Conservation (phyloP, 768 basidiomycete species). For the Tulasnella sp. region DNA sequence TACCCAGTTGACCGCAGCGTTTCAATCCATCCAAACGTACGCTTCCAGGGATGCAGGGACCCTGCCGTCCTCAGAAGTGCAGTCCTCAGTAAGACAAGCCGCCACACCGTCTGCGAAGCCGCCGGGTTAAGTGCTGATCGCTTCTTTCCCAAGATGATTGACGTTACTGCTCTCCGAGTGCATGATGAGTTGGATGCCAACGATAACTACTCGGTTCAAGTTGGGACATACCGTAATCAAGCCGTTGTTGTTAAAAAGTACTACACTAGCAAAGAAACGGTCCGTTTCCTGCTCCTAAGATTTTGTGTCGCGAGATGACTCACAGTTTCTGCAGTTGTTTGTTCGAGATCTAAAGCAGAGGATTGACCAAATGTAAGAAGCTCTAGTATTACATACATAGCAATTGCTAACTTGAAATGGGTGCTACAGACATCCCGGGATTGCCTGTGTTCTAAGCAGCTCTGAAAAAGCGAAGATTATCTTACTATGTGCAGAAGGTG, state of each 20-base stretch:
- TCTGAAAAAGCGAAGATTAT: not conserved
- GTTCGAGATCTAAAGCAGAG: not conserved
- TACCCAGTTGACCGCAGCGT: too few relatives aligned
- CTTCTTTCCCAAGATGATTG: not conserved
- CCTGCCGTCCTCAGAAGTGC: not conserved
- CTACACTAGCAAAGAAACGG: not conserved
- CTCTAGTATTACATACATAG: not conserved
- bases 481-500: not conserved
- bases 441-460: not conserved
- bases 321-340: not conserved
- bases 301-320: too few relatives aligned
- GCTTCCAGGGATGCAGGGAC: too few relatives aligned
- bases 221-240: not conserved
- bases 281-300: not conserved
- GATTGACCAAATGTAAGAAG: not conserved
- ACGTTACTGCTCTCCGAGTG: not conserved
- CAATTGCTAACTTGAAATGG: not conserved
- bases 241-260: not conserved
- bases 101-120: not conserved
- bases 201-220: not conserved
- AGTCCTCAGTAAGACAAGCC: not conserved
- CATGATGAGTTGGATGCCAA: not conserved
- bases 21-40: too few relatives aligned
- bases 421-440: not conserved
- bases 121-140: not conserved